These are phyloP conservation scores for Acacia melanoxylon DNA, from an alignment of 306 rosid species.

Conservation along the genomic window DNA sequence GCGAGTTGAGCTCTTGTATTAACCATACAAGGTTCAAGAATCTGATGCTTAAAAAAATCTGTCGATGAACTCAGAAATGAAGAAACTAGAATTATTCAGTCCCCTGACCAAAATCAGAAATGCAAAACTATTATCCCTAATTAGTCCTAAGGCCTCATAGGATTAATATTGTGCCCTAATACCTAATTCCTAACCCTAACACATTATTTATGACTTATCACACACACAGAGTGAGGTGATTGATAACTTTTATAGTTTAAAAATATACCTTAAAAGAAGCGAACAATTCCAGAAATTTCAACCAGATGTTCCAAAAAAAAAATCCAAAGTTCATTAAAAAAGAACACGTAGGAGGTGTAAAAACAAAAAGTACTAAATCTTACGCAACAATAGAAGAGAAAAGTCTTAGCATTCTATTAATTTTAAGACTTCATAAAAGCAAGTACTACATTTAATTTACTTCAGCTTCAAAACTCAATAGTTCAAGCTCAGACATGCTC, in stretches of 20 bases:
- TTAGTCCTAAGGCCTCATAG: too few relatives aligned
- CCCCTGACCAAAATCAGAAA: too few relatives aligned
- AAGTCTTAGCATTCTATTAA: background rate
- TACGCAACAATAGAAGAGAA: background rate
- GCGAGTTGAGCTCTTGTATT: too few relatives aligned
- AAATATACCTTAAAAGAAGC: slow-evolving; percentile 12
- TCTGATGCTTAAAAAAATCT: too few relatives aligned
- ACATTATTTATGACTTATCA: too few relatives aligned
- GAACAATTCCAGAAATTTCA: slow-evolving; percentile 1
- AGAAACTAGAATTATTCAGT: too few relatives aligned
- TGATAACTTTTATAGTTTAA: background rate
- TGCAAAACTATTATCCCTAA: too few relatives aligned
- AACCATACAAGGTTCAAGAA: slow-evolving; percentile 57
- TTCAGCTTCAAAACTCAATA: slow-evolving; percentile 19
- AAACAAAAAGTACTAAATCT: background rate
- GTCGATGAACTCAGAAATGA: too few relatives aligned
- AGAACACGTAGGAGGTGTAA: background rate
- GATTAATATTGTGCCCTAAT: too few relatives aligned
- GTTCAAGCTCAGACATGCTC: background rate
- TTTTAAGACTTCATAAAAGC: background rate
- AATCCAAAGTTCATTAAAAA: background rate
- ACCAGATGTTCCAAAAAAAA: background rate
- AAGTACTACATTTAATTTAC: background rate
- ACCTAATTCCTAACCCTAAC: too few relatives aligned
- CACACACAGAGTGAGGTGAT: background rate